Evolutionary conservation across 768 basidiomycete genomes (phyloP).

Genomic region (Kwoniella heveanensis): DNA sequence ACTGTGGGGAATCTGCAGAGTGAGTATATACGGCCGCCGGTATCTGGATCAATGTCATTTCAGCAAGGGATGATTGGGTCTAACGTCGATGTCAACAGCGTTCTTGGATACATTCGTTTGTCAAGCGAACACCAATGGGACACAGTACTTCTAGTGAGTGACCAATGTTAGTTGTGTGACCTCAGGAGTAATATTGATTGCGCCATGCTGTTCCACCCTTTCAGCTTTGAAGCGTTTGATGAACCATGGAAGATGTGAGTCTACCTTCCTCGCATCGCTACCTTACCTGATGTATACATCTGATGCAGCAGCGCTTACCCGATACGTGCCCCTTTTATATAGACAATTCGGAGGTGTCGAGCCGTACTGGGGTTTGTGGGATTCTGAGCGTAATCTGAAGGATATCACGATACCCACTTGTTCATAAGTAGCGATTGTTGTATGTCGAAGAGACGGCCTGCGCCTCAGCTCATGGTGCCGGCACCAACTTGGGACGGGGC

Average conservation of each 20-base stretch:
- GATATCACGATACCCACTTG: conserved; percentile 56
- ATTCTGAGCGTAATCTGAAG: conserved; percentile 59
- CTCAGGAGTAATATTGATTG: not conserved
- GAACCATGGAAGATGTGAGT: conserved; percentile 74
- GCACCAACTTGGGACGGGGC: too few relatives aligned
- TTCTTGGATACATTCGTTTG: conserved; percentile 89
- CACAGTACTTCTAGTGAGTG: conserved; percentile 75
- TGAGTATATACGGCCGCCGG: conserved; percentile 24
- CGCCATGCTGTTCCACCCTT: not conserved
- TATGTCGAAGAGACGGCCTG: too few relatives aligned
- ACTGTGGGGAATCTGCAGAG: conserved; percentile 60
- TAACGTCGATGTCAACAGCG: conserved; percentile 21
- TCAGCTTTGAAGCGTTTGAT: conserved; percentile 66
- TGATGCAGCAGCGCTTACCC: too few relatives aligned
- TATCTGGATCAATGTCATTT: not conserved
- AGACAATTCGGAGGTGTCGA: conserved; percentile 83
- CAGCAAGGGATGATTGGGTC: not conserved
- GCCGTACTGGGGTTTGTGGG: conserved; percentile 69
- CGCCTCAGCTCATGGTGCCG: too few relatives aligned
- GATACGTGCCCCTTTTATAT: conserved; percentile 7
- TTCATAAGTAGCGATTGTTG: too few relatives aligned
- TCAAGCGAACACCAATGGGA: conserved; percentile 76
- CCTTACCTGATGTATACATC: too few relatives aligned
- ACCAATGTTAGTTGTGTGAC: too few relatives aligned
- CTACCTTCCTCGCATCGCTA: too few relatives aligned